Base-by-base conservation (phyloP, 352 stramenopile genomes). In the Phytophthora brassicae region DNA sequence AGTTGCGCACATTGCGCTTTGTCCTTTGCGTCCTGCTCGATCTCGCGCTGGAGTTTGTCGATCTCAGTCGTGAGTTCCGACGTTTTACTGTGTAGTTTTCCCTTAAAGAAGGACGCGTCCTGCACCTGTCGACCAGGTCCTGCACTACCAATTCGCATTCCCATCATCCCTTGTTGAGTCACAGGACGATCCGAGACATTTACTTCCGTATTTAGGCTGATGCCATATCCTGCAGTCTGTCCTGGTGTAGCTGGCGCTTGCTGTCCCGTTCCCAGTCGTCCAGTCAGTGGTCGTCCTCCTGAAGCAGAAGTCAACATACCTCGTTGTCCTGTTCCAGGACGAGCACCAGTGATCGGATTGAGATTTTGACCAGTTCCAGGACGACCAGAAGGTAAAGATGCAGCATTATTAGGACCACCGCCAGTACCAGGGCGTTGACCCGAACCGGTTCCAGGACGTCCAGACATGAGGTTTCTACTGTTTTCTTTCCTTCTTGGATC, bases 131-230 rank as follows among this genome's bases (percentile, higher is more conserved):
- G 74, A 17, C 88, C 75, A 0, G 84, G 82, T 11, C 87, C 87
- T 0, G 79, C 75, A 53, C 72, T 83, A 2, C 69, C 66, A 6
- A 89, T 70, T 23, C 89, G 87, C 89, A 98, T 97, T 36, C 92
- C 91, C 69, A 91, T 89, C 86, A 97, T 96, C 42, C 92, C 91
- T 59, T 97, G 91, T 55, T 97, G 87, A 14, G 91, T 98, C 58
- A 98, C 90, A 1, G 92, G 91, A 6, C 92, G 74, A 24, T 97
- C 90, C 20, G 90, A 92, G 13, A 98, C 88, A 26, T 93, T 94
- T 43, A 97, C 88, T 56, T 94, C 90, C 1, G 92, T 95, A 64
- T 89, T 96, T n/a, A 97, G 72, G 35, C 84, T 91, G 39, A 95
- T 75, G 16, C 86, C 84, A 26, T 73, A 88, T 42, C 83, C 83